Percentiles rank a stretch among this genome's conserved stretches.
Evolutionary conservation across 768 basidiomycete species (phyloP).

Genomic region (Boletus sp.): DNA sequence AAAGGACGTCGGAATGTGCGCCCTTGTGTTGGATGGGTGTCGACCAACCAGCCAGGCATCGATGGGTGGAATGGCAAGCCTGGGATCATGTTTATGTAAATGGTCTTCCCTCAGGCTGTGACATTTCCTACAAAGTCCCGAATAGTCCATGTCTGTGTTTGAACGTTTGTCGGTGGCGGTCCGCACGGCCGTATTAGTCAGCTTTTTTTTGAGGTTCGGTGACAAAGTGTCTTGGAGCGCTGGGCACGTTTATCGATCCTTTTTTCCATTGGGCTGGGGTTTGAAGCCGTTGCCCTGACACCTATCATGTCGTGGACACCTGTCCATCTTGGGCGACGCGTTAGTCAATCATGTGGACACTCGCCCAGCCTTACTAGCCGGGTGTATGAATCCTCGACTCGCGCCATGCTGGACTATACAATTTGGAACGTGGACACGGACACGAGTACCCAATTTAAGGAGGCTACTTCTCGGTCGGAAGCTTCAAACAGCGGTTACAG

Average conservation of each 20-base stretch:
- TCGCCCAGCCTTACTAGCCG: too few species aligned
- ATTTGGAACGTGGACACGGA: too few species aligned
- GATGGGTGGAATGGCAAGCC: neutral
- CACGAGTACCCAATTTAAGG: neutral
- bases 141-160: neutral
- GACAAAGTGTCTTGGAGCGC: too few species aligned
- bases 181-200: neutral
- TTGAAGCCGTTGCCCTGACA: neutral
- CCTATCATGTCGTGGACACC: too few species aligned
- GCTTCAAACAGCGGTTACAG: neutral
- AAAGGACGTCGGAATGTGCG: slow-evolving; percentile 37
- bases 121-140: neutral
- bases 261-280: neutral
- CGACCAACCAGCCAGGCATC: slow-evolving; percentile 12
- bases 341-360: neutral
- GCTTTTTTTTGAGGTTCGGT: neutral
- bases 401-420: too few species aligned
- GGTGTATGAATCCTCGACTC: too few species aligned
- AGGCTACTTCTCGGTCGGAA: neutral
- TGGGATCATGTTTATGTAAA: neutral
- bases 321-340: too few species aligned
- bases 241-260: too few species aligned
- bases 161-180: neutral
- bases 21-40: slow-evolving; percentile 3
- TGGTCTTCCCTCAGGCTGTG: neutral